Evolutionary conservation across 176 grass and related monocot genomes (phyloP).

Genomic region (Eleusine indica): DNA sequence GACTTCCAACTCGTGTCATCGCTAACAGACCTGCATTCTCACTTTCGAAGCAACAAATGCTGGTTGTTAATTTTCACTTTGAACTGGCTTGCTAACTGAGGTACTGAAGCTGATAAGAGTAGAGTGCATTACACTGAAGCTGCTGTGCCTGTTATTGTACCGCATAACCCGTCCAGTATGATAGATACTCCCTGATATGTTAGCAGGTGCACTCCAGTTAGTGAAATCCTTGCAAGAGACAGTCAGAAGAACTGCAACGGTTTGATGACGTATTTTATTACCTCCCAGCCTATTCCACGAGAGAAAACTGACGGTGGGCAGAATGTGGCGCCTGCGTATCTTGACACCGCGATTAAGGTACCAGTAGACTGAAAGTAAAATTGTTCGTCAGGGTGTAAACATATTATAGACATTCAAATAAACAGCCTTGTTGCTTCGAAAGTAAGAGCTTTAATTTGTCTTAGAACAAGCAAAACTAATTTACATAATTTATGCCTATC

Average conservation of each 20-base stretch:
- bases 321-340: constrained; percentile 79
- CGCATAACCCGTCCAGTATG: constrained; percentile 82
- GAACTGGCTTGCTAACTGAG: neutral
- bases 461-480: neutral
- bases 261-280: constrained; percentile 18
- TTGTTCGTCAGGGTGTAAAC: constrained; percentile 10
- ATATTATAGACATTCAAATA: neutral
- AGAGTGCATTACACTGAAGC: constrained; percentile 79
- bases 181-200: constrained; percentile 81
- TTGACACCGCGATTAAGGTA: constrained; percentile 66
- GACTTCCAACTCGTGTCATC: constrained; percentile 85
- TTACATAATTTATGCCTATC: neutral
- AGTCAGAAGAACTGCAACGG: neutral
- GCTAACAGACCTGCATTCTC: constrained; percentile 87
- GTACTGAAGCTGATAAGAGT: constrained; percentile 7
- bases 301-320: constrained; percentile 76
- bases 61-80: constrained; percentile 22
- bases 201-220: constrained; percentile 20
- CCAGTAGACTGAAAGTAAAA: constrained; percentile 77
- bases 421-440: neutral
- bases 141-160: constrained; percentile 79
- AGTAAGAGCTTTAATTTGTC: neutral
- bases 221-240: neutral
- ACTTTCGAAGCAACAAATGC: constrained; percentile 45
- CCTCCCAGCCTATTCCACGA: constrained; percentile 96